phyloP scores from a whole-genome alignment of 1,139 yeast genomes.

The Pichia kudriavzevii region DNA sequence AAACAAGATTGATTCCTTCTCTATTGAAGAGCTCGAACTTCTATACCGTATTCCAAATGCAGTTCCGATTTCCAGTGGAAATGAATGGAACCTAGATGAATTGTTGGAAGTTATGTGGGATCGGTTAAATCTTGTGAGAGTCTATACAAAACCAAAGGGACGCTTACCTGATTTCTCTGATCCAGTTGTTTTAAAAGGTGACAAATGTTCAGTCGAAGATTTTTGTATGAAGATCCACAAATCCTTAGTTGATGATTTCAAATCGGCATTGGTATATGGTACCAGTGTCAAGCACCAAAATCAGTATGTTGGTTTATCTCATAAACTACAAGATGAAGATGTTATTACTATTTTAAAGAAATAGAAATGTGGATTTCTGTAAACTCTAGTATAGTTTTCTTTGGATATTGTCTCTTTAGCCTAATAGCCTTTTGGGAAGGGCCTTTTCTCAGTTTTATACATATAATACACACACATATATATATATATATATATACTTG shows the following conservation, averaged over 20 bases:
- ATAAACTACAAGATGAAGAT: conserved; percentile 85
- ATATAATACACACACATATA: neutral
- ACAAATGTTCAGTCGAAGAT: conserved; percentile 82
- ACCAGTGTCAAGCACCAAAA: conserved; percentile 96
- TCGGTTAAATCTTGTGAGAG: conserved; percentile 79
- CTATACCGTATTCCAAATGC: conserved; percentile 91
- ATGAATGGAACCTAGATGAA: conserved; percentile 96
- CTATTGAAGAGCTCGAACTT: conserved; percentile 85
- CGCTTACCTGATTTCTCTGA: conserved; percentile 86
- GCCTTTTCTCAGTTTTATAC: too few relatives aligned
- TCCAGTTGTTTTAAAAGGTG: conserved; percentile 84
- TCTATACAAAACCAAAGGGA: conserved; percentile 96
- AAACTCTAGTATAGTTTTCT: neutral
- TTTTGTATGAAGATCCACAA: conserved; percentile 96
- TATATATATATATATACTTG: neutral
- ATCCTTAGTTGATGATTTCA: conserved; percentile 85
- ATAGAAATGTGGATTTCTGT: conserved; percentile 20
- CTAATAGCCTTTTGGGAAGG: too few relatives aligned
- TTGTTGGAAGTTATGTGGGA: conserved; percentile 93
- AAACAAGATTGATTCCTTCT: conserved; percentile 91
- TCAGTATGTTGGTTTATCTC: conserved; percentile 87
- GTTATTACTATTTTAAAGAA: conserved; percentile 92
- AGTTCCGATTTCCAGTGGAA: conserved; percentile 90
- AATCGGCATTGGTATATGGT: conserved; percentile 86
- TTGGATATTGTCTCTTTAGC: neutral